Evolutionary conservation across 495 filamentous ascomycete genomes (phyloP), one percentile per base, ranked within the genome.

Genomic region (Collariella sp.): DNA sequence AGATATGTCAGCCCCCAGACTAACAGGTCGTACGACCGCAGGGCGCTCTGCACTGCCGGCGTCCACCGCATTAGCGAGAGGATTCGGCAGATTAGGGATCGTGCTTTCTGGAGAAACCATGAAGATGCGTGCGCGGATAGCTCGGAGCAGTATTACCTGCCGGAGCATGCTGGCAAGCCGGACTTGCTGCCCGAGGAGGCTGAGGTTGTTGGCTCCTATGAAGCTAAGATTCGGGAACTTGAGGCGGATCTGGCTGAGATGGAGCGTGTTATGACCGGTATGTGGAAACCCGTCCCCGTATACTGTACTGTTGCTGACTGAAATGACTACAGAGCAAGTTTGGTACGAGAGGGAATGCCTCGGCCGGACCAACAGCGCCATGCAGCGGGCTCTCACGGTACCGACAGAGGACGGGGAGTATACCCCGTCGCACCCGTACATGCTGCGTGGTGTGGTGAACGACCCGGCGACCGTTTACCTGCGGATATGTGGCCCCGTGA

Each of bases 101-200:
- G 23, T 2, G 66, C 62, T 18, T 47, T 23, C 15, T 70, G 65
- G 58, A 61, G 71, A 31, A 54, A 76, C 41, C 82, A 80, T 56
- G 66, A 78, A 55, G 71, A 71, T 54, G 72, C 75, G 3, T 55
- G 67, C 26, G 68, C 78, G 39, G 65, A 68, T 66, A 44, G 66
- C 63, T 41, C 74, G 76, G 56, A 49, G 22, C 46, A 59, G 12
- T 81, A 78, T 54, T 84, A 81, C 52, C 72, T 77, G n/a, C 68
- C 76, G 3, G 61, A 74, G n/a, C 69, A 76, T 34, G 65, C 71
- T 23, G 62, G 61, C 5, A 68, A 78, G 46, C 70, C 75, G 67
- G 72, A 50, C 43, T 68, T 56, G 64, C 69, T 47, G 66, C 74
- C 62, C 67, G 57, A 62, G 2, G 66, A 72, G 44, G 60, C 57